Conservation (phyloP, 331 rosid species). For the Pyracantha coccinea region DNA sequence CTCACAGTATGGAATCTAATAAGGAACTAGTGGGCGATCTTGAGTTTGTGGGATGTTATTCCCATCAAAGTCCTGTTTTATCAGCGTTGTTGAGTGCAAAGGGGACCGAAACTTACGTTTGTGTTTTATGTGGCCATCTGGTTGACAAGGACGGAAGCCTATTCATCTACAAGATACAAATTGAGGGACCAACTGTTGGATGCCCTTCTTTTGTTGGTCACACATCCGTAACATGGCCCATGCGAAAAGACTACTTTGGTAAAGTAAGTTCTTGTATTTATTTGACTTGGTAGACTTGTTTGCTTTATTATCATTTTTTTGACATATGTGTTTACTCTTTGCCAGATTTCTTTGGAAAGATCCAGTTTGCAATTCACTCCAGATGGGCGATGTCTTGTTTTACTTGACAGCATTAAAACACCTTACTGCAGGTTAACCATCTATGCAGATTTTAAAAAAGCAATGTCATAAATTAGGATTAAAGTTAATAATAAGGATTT, state of each 20-base stretch:
- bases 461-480: slow-evolving; percentile 3
- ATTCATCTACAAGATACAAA: slow-evolving; percentile 51
- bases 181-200: slow-evolving; percentile 45
- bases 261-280: slow-evolving; percentile 45
- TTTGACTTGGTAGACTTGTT: background rate
- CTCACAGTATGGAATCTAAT: slow-evolving; percentile 26
- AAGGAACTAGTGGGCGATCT: slow-evolving; percentile 31
- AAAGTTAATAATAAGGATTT: slow-evolving; percentile 8
- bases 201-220: slow-evolving; percentile 61
- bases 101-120: slow-evolving; percentile 48
- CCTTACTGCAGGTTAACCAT: slow-evolving; percentile 71
- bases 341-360: slow-evolving; percentile 52
- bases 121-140: slow-evolving; percentile 53
- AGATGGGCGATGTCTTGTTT: slow-evolving; percentile 57
- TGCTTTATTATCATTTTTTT: background rate
- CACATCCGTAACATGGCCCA: slow-evolving; percentile 48
- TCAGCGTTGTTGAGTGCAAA: slow-evolving; percentile 40
- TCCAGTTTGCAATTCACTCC: slow-evolving; percentile 69
- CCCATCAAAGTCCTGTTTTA: slow-evolving; percentile 66
- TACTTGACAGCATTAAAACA: slow-evolving; percentile 59
- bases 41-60: slow-evolving; percentile 65
- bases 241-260: slow-evolving; percentile 34
- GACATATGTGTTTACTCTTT: slow-evolving; percentile 8
- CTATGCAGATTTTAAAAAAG: slow-evolving; percentile 11
- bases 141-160: slow-evolving; percentile 41